Evolutionary conservation across 1,284 basidiomycete species (phyloP), one percentile per base, ranked within the genome.

Genomic region (Neolentinus lepideus): DNA sequence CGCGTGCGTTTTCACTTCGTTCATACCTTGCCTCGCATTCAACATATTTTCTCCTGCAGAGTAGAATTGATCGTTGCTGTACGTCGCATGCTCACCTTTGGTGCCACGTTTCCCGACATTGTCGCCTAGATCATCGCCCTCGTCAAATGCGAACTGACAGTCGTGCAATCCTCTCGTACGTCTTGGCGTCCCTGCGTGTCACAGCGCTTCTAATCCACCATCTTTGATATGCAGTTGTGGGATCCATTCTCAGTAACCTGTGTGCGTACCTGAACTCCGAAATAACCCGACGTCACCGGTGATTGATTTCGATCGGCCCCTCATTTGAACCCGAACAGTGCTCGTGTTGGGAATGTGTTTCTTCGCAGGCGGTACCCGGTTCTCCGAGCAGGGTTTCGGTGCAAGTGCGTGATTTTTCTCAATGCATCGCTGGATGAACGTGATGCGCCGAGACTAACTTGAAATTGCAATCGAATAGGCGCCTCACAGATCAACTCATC

Each of bases 341-440:
- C 81, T 94, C 54, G 90, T 94, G 4, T 78, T 93, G 48, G 91
- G 91, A 54, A 85, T 91, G 88, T 88, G 84, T 67, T 82, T 88
- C 74, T 84, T 87, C 65, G 83, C 81, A 26, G 87, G 86, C 52
- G 87, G 87, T 24, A 68, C 81, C 35, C 77, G 77, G 57, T 89
- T 79, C 63, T 81, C 81, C 25, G 85, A 90, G 64, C 87, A 84
- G 72, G 88, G 84, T 0, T 92, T 92, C 60, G 84, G 84, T 46
- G 66, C 74, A 46, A 80, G 87, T 88, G 61, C 59, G 80, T 72
- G 14, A 9, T 24, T 9, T 51, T 24, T 47, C 50, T n/a, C n/a
- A n/a, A n/a, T n/a, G n/a, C n/a, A n/a, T n/a, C n/a, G n/a, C n/a
- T n/a, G n/a, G n/a, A n/a, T n/a, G n/a, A n/a, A n/a, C n/a, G n/a